Conservation (phyloP, 345 rosid species). For the Acer saccharum region DNA sequence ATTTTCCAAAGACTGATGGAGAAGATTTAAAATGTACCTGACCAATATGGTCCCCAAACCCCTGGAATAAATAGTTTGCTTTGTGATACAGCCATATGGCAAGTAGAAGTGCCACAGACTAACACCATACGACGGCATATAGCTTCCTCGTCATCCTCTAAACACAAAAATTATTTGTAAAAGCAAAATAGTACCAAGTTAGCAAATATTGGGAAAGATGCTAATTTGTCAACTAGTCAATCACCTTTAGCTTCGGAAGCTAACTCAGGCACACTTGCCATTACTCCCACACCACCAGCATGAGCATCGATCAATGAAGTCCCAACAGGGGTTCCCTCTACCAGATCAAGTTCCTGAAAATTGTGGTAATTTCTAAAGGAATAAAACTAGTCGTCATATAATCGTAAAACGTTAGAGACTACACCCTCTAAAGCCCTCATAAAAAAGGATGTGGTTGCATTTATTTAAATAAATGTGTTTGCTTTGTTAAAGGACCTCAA, state of each 20-base stretch:
- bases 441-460: conserved; percentile 20
- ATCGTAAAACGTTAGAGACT: conserved; percentile 7
- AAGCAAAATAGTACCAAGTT: background rate
- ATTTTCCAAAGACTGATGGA: background rate
- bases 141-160: conserved; percentile 65
- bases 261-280: conserved; percentile 70
- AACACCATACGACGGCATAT: conserved; percentile 82
- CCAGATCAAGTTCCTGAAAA: conserved; percentile 78
- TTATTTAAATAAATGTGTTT: conserved; percentile 35
- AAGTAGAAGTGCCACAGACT: conserved; percentile 96
- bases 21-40: conserved; percentile 52
- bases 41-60: conserved; percentile 99
- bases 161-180: background rate
- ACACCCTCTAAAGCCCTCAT: conserved; percentile 27
- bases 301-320: conserved; percentile 96
- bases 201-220: background rate
- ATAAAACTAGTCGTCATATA: conserved; percentile 11
- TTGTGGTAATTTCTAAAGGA: conserved; percentile 13
- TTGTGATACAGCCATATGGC: conserved; percentile 91
- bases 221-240: conserved; percentile 13
- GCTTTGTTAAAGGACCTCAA: conserved; percentile 38
- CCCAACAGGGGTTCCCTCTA: conserved; percentile 84
- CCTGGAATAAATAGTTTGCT: conserved; percentile 92
- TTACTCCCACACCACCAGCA: conserved; percentile 97
- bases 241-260: conserved; percentile 57